A percentile compares a stretch with the other conserved stretches of the same genome.
Conservation (phyloP, 768 basidiomycete genomes). For the Auricularia heimuer region DNA sequence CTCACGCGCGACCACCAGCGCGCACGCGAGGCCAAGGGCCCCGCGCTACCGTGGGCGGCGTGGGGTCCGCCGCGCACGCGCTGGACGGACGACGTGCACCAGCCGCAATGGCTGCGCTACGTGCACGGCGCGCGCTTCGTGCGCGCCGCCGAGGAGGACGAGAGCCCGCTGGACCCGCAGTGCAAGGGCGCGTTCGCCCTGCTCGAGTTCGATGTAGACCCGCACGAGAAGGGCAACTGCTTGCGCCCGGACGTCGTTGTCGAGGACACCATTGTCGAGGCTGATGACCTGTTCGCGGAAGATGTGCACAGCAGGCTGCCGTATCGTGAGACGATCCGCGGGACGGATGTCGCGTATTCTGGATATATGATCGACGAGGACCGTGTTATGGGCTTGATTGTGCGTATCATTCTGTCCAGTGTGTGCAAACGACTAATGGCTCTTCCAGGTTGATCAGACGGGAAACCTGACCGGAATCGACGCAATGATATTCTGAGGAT, state of each 20-base stretch:
- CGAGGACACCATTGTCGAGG: slow-evolving; percentile 1
- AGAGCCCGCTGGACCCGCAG: not conserved
- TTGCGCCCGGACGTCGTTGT: not conserved
- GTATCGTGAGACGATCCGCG: slow-evolving; percentile 22
- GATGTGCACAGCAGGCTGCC: slow-evolving; percentile 22
- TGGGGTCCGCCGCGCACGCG: slow-evolving; percentile 32
- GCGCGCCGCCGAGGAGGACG: slow-evolving; percentile 10
- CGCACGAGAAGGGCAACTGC: not conserved
- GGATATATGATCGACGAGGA: slow-evolving; percentile 37
- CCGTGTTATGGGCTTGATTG: slow-evolving; percentile 31
- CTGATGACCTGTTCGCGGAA: slow-evolving; percentile 17
- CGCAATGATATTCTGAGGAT: not conserved
- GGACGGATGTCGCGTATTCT: slow-evolving; percentile 20
- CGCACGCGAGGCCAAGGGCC: not conserved
- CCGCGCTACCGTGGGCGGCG: slow-evolving; percentile 23
- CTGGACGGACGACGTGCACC: slow-evolving; percentile 18
- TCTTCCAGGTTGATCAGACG: not conserved
- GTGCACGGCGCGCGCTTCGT: slow-evolving; percentile 34
- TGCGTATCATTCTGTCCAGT: slow-evolving; percentile 14
- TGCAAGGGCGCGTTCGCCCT: slow-evolving; percentile 12
- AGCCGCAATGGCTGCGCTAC: slow-evolving; percentile 35
- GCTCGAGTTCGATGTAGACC: slow-evolving; percentile 24
- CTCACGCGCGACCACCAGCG: slow-evolving; percentile 19
- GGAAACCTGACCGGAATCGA: not conserved
- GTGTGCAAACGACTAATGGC: not conserved